These are phyloP conservation scores for Suillus lakei DNA, from an alignment of 768 basidiomycete species.

Conservation along the genomic window DNA sequence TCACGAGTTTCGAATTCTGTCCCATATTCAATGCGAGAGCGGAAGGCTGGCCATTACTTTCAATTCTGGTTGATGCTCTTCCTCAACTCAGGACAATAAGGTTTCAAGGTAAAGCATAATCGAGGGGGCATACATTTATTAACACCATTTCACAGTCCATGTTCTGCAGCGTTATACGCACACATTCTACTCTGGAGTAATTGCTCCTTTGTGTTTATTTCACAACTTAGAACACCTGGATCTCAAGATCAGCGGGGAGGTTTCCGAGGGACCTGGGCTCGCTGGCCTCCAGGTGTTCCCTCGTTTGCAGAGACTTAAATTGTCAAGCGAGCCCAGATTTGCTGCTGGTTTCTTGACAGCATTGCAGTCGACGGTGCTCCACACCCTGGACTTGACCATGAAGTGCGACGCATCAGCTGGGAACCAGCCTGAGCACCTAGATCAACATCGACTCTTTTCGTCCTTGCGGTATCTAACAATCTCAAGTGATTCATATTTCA, in stretches of 20 bases:
- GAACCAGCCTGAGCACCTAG: neutral
- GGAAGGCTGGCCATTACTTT: neutral
- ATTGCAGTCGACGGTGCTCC: neutral
- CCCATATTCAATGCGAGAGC: neutral
- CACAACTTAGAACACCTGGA: neutral
- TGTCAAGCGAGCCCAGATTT: neutral
- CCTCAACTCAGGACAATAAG: neutral
- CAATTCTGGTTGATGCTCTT: neutral
- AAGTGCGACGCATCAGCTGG: neutral
- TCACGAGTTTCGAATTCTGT: neutral
- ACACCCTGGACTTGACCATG: neutral
- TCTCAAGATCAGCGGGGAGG: neutral
- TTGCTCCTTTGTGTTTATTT: neutral
- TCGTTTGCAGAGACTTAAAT: neutral
- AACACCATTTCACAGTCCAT: neutral
- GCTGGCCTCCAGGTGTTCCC: neutral
- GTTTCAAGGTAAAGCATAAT: neutral
- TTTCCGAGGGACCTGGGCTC: neutral
- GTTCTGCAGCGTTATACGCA: neutral
- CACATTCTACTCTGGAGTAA: neutral
- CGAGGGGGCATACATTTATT: neutral
- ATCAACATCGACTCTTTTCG: neutral
- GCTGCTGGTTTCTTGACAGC: neutral
- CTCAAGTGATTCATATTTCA: neutral
- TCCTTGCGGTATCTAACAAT: neutral